Evolutionary conservation across 2,329 filamentous ascomycete genomes (phyloP).

Genomic region (Penicillium psychrosexuale): DNA sequence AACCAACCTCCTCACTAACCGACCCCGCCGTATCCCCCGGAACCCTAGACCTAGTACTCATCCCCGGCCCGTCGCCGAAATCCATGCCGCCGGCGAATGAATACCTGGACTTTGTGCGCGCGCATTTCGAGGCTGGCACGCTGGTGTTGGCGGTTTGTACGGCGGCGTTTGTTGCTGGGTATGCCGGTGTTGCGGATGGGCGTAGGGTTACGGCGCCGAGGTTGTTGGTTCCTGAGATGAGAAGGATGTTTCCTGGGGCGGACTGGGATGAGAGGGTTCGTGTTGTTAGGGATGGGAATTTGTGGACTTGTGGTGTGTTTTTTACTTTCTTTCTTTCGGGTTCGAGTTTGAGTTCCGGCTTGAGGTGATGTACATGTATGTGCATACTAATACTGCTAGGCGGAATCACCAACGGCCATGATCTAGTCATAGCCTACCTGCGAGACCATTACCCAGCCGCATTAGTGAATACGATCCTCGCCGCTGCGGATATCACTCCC

Average conservation of each 20-base stretch:
- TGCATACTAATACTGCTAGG: constrained; percentile 8
- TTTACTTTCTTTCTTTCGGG: rapidly evolving
- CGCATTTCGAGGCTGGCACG: constrained; percentile 29
- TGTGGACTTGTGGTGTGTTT: constrained; percentile 26
- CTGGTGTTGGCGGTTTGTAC: constrained; percentile 30
- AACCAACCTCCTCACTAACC: constrained; percentile 27
- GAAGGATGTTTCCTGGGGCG: constrained; percentile 23
- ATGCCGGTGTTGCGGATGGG: constrained; percentile 24
- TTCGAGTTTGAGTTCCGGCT: not conserved
- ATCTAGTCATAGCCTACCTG: constrained; percentile 25
- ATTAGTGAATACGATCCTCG: constrained; percentile 34
- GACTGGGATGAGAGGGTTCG: constrained; percentile 23
- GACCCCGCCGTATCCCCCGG: constrained; percentile 34
- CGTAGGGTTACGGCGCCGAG: constrained; percentile 24
- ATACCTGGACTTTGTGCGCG: constrained; percentile 31
- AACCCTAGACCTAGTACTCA: constrained; percentile 35
- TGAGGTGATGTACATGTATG: not conserved
- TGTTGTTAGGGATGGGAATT: constrained; percentile 22
- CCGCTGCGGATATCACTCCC: constrained; percentile 34
- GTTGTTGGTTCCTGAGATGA: constrained; percentile 21
- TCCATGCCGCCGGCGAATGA: constrained; percentile 25
- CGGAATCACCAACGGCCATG: constrained; percentile 29
- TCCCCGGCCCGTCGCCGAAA: constrained; percentile 39
- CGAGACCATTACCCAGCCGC: constrained; percentile 18
- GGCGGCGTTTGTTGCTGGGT: constrained; percentile 20